Percentiles rank a stretch among this genome's conserved stretches.
Evolutionary conservation across 208 protist species (phyloP).

Genomic region (Cochliopodium minus): DNA sequence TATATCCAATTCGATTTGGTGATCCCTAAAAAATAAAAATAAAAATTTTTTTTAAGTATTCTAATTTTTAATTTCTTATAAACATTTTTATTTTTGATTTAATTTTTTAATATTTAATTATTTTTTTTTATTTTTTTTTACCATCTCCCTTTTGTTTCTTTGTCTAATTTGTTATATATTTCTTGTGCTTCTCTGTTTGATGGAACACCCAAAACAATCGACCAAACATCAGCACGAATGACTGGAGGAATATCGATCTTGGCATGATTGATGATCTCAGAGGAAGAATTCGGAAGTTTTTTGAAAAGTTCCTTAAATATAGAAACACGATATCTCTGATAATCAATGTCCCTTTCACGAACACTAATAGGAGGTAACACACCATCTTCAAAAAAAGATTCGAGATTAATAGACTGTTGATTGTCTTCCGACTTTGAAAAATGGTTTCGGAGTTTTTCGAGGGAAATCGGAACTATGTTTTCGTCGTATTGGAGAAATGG

Average conservation of each 20-base stretch:
- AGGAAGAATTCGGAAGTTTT: background rate
- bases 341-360: background rate
- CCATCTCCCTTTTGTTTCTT: background rate
- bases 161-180: background rate
- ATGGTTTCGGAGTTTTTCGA: no score
- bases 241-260: background rate
- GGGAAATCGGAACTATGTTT: no score
- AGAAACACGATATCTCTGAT: background rate
- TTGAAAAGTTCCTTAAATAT: background rate
- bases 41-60: background rate
- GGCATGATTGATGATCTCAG: background rate
- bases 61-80: background rate
- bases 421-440: no score
- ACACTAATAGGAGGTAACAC: no score
- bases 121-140: background rate
- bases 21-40: constrained; percentile 27
- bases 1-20: constrained; percentile 73
- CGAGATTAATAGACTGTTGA: no score
- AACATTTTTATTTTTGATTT: background rate
- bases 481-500: no score
- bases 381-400: no score
- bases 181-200: background rate
- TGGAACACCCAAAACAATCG: background rate
- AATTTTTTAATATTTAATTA: background rate
- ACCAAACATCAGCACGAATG: background rate